Base-by-base conservation (phyloP, 1,284 basidiomycete genomes). In the Moesziomyces parantarcticus region DNA sequence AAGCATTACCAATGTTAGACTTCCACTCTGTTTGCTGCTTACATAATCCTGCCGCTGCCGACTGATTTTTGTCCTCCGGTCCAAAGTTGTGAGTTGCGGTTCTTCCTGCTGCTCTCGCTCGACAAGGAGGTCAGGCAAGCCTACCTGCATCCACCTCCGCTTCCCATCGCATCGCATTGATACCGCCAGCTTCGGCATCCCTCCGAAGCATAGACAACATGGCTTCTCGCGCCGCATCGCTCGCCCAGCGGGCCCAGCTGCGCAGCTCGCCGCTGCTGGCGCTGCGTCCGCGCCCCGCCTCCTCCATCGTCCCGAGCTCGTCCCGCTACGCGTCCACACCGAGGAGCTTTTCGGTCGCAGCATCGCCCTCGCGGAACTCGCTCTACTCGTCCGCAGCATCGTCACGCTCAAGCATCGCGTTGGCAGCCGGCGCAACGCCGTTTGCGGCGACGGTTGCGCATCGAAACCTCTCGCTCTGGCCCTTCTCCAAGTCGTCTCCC, bases 391-490 rank as follows among this genome's bases (percentile, higher is more conserved):
- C 45, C 16, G 56, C 60, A 20, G 52, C 53, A 5, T 69, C 63
- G 32, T 26, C 49, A 6, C 56, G 66, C 16, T 40, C 54, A 7
- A 53, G 50, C 23, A 14, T 61, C 11, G 55, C 59, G 23, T 56
- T 45, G 39, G 13, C 60, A 57, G 34, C 59, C 57, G n/a, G 23
- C 43, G 59, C 49, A 57, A 63, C 56, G 23, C 58, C 67, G 11
- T 67, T 68, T 48, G 50, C 51, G 21, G 51, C 64, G 3, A 22
- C 52, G 3, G 52, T 63, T 42, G 60, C 60, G 9, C 26, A 41
- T 18, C 59, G 67, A 26, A 57, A 36, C 29, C 39, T 60, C 13
- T 69, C 59, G 18, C 20, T 68, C 14, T 67, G 64, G 63, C 42
- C 46, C 1, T 56, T 26, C 21, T 52, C 46, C 49, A 47, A 46